Conservation (phyloP, 2,329 filamentous ascomycete species). For the Ploettnerulaceae sp. region DNA sequence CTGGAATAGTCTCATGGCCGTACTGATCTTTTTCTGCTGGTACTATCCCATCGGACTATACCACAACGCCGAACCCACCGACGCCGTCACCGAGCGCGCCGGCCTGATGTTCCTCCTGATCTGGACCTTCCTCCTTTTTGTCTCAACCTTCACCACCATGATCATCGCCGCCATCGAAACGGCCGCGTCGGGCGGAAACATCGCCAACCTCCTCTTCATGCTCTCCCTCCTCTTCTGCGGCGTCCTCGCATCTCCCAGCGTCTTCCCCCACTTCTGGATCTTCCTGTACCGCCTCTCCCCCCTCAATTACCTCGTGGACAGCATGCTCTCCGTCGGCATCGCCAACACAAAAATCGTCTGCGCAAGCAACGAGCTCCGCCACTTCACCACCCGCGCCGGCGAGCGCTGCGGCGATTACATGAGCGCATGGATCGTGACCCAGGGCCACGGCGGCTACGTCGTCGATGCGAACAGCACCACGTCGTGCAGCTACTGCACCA, state of each 20-base stretch:
- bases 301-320: constrained; percentile 74
- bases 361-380: constrained; percentile 61
- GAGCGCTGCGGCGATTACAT: constrained; percentile 58
- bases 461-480: constrained; percentile 42
- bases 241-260: constrained; percentile 60
- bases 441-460: constrained; percentile 47
- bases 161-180: constrained; percentile 71
- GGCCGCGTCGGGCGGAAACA: constrained; percentile 69
- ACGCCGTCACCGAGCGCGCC: constrained; percentile 62
- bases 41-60: constrained; percentile 84
- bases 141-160: constrained; percentile 75
- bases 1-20: constrained; percentile 69
- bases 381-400: constrained; percentile 53
- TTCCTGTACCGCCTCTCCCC: constrained; percentile 82
- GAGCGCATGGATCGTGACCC: constrained; percentile 39
- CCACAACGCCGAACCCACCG: constrained; percentile 58
- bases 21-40: constrained; percentile 75
- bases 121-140: constrained; percentile 71
- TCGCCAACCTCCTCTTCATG: constrained; percentile 71
- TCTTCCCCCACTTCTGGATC: constrained; percentile 71
- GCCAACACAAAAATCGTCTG: constrained; percentile 63
- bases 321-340: constrained; percentile 65
- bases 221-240: constrained; percentile 69
- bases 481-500: constrained; percentile 51
- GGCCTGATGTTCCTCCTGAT: constrained; percentile 76